A percentile compares a stretch with the other conserved stretches of the same genome.
Conservation (phyloP, 1,284 basidiomycete genomes). For the Cryptococcus jaspeensis region DNA sequence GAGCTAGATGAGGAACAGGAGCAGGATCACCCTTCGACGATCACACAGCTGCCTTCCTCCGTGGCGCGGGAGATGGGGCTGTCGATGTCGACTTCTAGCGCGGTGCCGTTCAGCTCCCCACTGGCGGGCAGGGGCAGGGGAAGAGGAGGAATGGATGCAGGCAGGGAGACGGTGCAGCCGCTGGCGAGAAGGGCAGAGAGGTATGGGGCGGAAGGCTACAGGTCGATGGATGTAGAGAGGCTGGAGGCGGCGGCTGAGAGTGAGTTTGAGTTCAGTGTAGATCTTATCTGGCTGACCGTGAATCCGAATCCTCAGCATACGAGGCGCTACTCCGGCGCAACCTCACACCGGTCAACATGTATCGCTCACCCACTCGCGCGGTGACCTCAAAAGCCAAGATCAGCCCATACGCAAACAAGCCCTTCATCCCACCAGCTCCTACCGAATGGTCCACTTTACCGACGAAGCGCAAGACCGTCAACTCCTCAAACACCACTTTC, state of each 20-base stretch:
- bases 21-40: conserved; percentile 11
- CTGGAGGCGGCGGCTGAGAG: not conserved
- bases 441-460: conserved; percentile 1
- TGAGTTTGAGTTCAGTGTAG: not conserved
- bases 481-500: not conserved
- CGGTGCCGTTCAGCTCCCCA: conserved; percentile 28
- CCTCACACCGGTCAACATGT: not conserved
- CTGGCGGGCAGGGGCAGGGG: conserved; percentile 2
- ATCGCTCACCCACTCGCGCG: not conserved
- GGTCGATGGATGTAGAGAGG: not conserved
- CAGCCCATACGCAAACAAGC: not conserved
- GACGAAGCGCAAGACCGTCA: not conserved
- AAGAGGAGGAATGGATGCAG: not conserved
- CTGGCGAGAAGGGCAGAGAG: not conserved
- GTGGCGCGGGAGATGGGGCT: not conserved
- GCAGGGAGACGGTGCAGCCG: not conserved
- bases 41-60: conserved; percentile 10
- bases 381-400: not conserved
- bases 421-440: not conserved
- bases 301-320: not conserved
- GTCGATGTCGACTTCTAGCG: conserved; percentile 5
- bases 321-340: not conserved
- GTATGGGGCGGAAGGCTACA: not conserved
- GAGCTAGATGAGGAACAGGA: not conserved
- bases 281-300: not conserved